Conservation (phyloP, 768 basidiomycete genomes). For the Tylopilus plumbeoviolaceoides region DNA sequence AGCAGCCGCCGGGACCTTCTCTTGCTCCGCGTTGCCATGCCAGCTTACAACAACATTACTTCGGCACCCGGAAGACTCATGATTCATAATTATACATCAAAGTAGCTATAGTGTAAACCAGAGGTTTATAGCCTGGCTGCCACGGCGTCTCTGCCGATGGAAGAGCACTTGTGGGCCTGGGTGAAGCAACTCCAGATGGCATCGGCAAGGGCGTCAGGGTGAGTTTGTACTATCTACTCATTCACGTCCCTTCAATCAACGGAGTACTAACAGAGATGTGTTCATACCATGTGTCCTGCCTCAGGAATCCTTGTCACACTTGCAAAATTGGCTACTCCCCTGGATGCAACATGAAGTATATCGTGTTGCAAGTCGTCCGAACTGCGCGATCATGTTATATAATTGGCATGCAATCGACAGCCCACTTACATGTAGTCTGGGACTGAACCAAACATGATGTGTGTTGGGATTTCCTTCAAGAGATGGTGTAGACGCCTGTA, state of each 20-base stretch:
- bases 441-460: not conserved
- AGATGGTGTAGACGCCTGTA: not conserved
- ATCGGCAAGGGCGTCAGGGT: not conserved
- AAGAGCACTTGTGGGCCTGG: not conserved
- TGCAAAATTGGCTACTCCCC: not conserved
- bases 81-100: no score
- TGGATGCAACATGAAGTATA: not conserved
- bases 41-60: no score
- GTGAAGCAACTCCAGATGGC: not conserved
- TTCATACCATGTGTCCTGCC: not conserved
- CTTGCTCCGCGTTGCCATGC: no score
- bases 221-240: not conserved
- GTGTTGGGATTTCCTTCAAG: not conserved
- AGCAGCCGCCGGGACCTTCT: no score
- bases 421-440: not conserved
- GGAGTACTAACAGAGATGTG: not conserved
- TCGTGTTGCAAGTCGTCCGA: not conserved
- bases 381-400: not conserved
- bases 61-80: no score
- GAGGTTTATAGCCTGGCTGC: no score
- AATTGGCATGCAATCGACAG: no score
- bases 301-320: not conserved
- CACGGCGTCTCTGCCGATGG: not conserved
- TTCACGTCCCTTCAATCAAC: not conserved
- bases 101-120: no score